A percentile compares a stretch with the other conserved stretches of the same genome.
phyloP scores from a whole-genome alignment of 2,329 filamentous ascomycete species.

The Talaromyces sp. region DNA sequence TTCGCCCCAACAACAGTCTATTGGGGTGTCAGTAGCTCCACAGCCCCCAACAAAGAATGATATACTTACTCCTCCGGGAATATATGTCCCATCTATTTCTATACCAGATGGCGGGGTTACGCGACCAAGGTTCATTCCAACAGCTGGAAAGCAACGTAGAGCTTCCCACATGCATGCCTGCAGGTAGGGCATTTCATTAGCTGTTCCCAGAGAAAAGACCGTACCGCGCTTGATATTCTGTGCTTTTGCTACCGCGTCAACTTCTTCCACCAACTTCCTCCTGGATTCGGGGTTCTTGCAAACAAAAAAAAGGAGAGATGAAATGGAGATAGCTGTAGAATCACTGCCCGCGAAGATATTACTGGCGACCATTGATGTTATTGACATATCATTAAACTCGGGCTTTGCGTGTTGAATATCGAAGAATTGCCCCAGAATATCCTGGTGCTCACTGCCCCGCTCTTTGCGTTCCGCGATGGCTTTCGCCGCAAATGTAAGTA shows the following conservation, averaged over 20 bases:
- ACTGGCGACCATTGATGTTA: conserved; percentile 32
- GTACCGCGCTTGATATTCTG: conserved; percentile 14
- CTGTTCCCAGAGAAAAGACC: conserved; percentile 24
- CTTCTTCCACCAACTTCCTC: conserved; percentile 27
- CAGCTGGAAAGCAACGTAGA: conserved; percentile 13
- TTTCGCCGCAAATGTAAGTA: conserved; percentile 18
- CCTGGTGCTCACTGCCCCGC: conserved; percentile 26
- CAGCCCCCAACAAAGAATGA: background rate
- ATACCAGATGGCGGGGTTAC: conserved; percentile 14
- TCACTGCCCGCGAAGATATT: conserved; percentile 40
- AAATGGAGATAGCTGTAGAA: conserved; percentile 37
- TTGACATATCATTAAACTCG: conserved; percentile 27
- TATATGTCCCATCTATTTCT: conserved; percentile 8
- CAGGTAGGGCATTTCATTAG: conserved; percentile 28
- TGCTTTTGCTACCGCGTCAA: conserved; percentile 19
- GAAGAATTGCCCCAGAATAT: conserved; percentile 34
- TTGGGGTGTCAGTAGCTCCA: background rate
- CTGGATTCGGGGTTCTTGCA: conserved; percentile 26
- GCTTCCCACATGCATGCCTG: conserved; percentile 17
- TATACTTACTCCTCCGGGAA: conserved; percentile 14
- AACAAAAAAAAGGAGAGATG: conserved; percentile 34
- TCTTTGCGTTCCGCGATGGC: conserved; percentile 19
- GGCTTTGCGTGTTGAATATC: conserved; percentile 31
- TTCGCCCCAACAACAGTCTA: conserved; percentile 4
- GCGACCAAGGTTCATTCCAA: conserved; percentile 13